Conservation (phyloP, 2,329 filamentous ascomycete species). For the Tolypocladium tundrense region DNA sequence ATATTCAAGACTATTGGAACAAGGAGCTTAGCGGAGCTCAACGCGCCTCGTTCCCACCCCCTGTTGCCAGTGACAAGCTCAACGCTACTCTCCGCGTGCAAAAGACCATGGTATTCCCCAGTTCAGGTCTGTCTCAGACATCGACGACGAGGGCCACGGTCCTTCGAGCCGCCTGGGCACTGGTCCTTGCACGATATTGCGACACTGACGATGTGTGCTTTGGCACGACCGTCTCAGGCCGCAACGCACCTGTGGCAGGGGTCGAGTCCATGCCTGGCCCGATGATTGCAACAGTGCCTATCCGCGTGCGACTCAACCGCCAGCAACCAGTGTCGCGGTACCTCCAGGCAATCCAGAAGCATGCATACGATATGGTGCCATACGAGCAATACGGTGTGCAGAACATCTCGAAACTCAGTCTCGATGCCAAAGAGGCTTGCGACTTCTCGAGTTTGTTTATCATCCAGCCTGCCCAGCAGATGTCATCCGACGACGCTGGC, state of each 20-base stretch:
- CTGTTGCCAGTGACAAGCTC: neutral
- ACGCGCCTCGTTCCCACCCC: slow-evolving; percentile 1
- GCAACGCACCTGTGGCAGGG: slow-evolving; percentile 13
- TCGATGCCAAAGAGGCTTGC: slow-evolving; percentile 9
- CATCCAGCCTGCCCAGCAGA: slow-evolving; percentile 9
- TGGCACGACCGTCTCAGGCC: slow-evolving; percentile 16
- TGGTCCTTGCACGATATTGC: slow-evolving; percentile 11
- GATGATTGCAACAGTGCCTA: slow-evolving; percentile 18
- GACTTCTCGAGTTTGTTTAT: slow-evolving; percentile 16
- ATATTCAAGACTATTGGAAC: slow-evolving; percentile 1
- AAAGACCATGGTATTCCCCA: too few species aligned
- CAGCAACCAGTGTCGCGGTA: slow-evolving; percentile 6
- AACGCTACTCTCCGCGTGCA: neutral
- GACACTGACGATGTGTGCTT: slow-evolving; percentile 13
- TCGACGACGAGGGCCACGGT: slow-evolving; percentile 9
- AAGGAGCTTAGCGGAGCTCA: slow-evolving; percentile 1
- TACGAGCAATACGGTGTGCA: slow-evolving; percentile 12
- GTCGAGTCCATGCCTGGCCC: slow-evolving; percentile 17
- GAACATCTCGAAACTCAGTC: slow-evolving; percentile 9
- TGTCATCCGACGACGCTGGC: neutral
- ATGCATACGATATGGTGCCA: slow-evolving; percentile 1
- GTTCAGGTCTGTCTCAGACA: neutral
- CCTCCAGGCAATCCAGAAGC: slow-evolving; percentile 6
- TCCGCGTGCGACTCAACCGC: slow-evolving; percentile 9
- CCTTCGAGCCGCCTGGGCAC: slow-evolving; percentile 15